phyloP scores from a whole-genome alignment of 768 basidiomycete species.

The Mycena rebaudengoi region DNA sequence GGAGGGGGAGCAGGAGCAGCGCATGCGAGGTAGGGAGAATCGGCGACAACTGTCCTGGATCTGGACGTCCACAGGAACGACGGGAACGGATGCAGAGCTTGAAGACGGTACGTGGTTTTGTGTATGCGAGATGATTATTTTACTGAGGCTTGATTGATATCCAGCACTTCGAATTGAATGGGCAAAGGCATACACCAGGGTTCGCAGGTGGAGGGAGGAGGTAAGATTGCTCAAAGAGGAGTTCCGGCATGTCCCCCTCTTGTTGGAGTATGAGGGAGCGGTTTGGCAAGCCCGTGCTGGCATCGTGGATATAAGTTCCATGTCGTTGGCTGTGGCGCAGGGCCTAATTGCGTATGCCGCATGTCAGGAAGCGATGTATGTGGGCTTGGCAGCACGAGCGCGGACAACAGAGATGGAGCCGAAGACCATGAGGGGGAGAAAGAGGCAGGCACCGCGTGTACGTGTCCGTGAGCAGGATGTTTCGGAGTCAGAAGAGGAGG shows the following conservation, averaged over 20 bases:
- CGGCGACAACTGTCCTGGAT: neutral
- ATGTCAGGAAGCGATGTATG: neutral
- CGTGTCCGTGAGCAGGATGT: too few species aligned
- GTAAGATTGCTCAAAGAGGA: constrained; percentile 24
- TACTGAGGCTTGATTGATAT: too few species aligned
- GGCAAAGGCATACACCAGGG: constrained; percentile 19
- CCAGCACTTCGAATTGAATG: constrained; percentile 18
- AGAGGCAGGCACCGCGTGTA: too few species aligned
- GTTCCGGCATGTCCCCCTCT: constrained; percentile 1
- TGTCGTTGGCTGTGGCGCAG: neutral
- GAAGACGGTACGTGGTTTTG: too few species aligned
- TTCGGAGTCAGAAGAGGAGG: too few species aligned
- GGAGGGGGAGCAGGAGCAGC: neutral
- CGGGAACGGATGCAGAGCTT: neutral
- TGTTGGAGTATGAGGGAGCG: neutral
- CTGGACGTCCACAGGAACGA: neutral
- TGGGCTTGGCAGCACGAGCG: too few species aligned
- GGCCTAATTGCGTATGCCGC: neutral
- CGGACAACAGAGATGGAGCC: too few species aligned
- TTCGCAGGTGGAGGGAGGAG: constrained; percentile 21
- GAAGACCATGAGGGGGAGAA: too few species aligned
- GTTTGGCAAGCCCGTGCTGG: neutral
- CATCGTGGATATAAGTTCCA: neutral
- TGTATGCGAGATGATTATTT: too few species aligned
- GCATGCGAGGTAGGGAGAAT: neutral